Evolutionary conservation across 2,329 filamentous ascomycete genomes (phyloP), one percentile per base, ranked within the genome.

Genomic region (Sphaerostilbella broomeana): DNA sequence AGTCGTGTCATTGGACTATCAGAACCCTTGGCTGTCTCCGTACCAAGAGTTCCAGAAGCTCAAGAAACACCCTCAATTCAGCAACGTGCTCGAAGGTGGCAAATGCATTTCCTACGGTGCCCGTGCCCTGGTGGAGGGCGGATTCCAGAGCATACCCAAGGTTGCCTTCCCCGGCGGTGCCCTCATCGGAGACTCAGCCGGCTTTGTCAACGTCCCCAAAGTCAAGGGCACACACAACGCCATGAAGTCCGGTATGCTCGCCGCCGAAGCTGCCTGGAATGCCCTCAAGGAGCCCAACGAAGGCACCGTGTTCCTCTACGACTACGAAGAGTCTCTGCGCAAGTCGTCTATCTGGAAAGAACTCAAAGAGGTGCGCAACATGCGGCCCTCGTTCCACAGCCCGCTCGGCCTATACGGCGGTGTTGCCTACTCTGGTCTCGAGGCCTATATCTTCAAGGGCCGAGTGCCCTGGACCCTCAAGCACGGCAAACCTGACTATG

Each of bases 211-310:
- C 57, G 84, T 98, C 12, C 92, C 92, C 48, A 98, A 98, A 70
- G 86, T 98, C 64, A 98, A 98, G 69, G 92, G 92, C 42, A 95
- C 90, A 0, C 92, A 98, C 64, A 95, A 92, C 33, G 88, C 92
- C 37, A 97, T 98, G 87, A 87, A 89, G 57, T 94, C 86, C 2
- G 92, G 90, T 46, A 97, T 98, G 84, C 72, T 98, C 35, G 92
- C 92, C 5, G 92, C 90, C 28, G 87, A 97, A 65, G 86, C 92
- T 20, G 79, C 90, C 3, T 97, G 81, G 72, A 73, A 74, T 18
- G 92, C 92, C 3, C 69, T 98, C 18, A 57, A 56, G 40, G 58
- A 67, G 58, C 51, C 50, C 33, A 72, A 79, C 48, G 67, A 72
- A 9, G 82, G 81, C 34, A 83, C 86, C 4, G 76, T 97, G 27